phyloP scores from a whole-genome alignment of 805 yeast species.

The Sugiyamaella smithiae region DNA sequence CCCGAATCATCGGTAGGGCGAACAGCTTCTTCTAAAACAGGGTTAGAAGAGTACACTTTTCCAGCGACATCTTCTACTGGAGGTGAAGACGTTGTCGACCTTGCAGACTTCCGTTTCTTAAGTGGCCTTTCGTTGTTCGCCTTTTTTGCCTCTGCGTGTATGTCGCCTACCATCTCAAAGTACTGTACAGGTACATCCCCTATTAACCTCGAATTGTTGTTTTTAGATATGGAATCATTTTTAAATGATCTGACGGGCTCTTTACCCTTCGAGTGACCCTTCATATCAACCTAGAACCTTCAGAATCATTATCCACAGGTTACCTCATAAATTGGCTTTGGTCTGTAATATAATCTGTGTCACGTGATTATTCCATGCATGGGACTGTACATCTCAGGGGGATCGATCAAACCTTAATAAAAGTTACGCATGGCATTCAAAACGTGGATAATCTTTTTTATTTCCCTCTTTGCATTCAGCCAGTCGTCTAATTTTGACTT shows the following conservation, averaged over 20 bases:
- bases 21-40: background rate
- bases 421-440: no score
- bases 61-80: background rate
- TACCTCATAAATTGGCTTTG: no score
- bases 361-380: no score
- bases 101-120: conserved; percentile 4
- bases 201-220: background rate
- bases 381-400: no score
- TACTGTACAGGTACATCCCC: conserved; percentile 18
- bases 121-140: conserved; percentile 4
- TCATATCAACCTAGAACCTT: background rate
- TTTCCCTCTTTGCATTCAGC: no score
- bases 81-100: background rate
- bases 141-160: conserved; percentile 15
- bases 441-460: no score
- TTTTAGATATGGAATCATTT: no score
- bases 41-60: background rate
- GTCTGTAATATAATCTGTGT: no score
- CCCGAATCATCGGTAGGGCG: background rate
- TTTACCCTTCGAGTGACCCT: background rate
- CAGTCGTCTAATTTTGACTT: no score
- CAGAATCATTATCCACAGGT: no score
- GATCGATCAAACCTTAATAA: no score
- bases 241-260: background rate
- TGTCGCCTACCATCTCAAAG: conserved; percentile 18